Evolutionary conservation across 805 yeast genomes (phyloP), one percentile per base, ranked within the genome.

Genomic region (Suhomyces sp.): DNA sequence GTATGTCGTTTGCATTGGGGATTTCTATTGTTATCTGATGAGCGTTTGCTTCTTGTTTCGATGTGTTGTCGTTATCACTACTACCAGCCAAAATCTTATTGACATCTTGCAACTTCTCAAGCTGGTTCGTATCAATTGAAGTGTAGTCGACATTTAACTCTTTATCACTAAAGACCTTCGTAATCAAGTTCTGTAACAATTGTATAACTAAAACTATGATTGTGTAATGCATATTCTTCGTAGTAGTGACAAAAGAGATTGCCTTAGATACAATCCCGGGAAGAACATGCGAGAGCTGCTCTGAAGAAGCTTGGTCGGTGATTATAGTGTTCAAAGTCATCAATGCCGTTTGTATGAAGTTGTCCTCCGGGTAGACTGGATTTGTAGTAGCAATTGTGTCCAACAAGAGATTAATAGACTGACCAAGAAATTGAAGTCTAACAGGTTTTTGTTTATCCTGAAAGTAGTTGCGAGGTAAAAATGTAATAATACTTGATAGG

Each of bases 231-330:
- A 73, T 40, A 38, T 54, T 62, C 27, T 58, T 61, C 0, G 67
- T 52, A 4, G 46, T 27, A 0, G 67, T 49, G 19, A 56, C 60
- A 53, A 69, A 73, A 17, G 66, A 65, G 4, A 72, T 63, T 15
- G 72, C 51, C 45, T 66, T 59, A 4, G 78, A 74, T 1, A 68
- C 58, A 5, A 70, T 57, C 0, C 80, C 80, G 1, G 80, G 80
- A n/a, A 75, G 60, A 2, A 74, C 72, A 42, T 65, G 65, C 9
- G 78, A 64, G 6, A 72, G 48, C 36, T 69, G 71, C n/a, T 70
- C 70, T 4, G 74, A 33, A 6, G 67, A 45, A 2, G 72, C 63
- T 8, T 58, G 48, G 4, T 57, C 55, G 1, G 56, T 10, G 44
- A 60, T 60, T 8, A 61, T 49, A 31, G 42, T 41, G 10, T 54